Evolutionary conservation across 192 early-diverging fungal species (phyloP).

Genomic region (Paraglomus occultum): DNA sequence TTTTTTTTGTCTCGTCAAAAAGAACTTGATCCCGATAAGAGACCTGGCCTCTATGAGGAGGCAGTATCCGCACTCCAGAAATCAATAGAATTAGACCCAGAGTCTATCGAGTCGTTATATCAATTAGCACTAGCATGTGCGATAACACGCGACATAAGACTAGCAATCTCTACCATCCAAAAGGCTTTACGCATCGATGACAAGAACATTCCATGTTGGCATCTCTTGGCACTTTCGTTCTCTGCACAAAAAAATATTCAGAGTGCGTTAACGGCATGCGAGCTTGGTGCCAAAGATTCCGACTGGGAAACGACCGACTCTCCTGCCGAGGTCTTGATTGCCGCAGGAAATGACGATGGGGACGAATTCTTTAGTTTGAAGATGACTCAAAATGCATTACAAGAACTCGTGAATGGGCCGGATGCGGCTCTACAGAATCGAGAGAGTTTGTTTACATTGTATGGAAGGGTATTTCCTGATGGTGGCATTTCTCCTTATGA

Average conservation of each 20-base stretch:
- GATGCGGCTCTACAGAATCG: constrained; percentile 53
- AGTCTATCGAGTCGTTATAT: constrained; percentile 59
- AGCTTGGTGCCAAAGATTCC: constrained; percentile 60
- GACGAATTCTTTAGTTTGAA: constrained; percentile 59
- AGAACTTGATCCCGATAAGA: constrained; percentile 61
- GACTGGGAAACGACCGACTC: constrained; percentile 39
- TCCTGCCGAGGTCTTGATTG: constrained; percentile 23
- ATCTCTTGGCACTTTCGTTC: constrained; percentile 65
- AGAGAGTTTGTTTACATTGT: constrained; percentile 61
- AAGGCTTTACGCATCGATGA: constrained; percentile 53
- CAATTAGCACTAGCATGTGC: constrained; percentile 69
- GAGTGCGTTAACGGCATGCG: constrained; percentile 63
- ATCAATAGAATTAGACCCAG: constrained; percentile 51
- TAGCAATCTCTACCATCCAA: constrained; percentile 54
- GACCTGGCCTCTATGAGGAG: constrained; percentile 58
- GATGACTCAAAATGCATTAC: constrained; percentile 59
- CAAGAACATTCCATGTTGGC: constrained; percentile 67
- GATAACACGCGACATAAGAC: constrained; percentile 57
- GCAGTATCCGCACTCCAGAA: constrained; percentile 54
- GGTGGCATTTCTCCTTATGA: constrained; percentile 37
- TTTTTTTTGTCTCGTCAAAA: not conserved
- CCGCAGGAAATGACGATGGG: constrained; percentile 45
- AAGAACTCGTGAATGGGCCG: constrained; percentile 50
- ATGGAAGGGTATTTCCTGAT: constrained; percentile 49
- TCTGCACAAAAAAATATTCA: constrained; percentile 66